A percentile compares a stretch with the other conserved stretches of the same genome.
phyloP scores from a whole-genome alignment of 768 basidiomycete species.

The Fibroporia radiculosa region DNA sequence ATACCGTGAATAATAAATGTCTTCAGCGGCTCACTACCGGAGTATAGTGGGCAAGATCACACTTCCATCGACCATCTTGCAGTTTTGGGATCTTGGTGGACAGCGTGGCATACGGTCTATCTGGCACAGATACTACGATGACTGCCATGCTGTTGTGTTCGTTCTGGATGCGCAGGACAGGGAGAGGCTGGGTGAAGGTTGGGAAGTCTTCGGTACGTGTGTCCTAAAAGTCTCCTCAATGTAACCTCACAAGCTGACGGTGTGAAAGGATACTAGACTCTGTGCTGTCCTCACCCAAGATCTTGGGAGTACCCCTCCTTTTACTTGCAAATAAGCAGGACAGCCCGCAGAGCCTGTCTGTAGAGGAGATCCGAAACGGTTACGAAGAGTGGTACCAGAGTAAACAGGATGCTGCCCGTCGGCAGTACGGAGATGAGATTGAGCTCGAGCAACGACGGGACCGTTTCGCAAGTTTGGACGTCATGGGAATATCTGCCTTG shows the following conservation, averaged over 20 bases:
- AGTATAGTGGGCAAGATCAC: slow-evolving; percentile 82
- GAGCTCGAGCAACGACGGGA: slow-evolving; percentile 23
- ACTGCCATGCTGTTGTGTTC: slow-evolving; percentile 95
- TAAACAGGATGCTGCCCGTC: slow-evolving; percentile 59
- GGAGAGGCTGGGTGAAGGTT: slow-evolving; percentile 85
- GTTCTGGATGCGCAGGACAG: slow-evolving; percentile 91
- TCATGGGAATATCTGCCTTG: slow-evolving; percentile 84
- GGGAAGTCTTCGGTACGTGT: slow-evolving; percentile 90
- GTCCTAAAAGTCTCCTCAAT: not conserved
- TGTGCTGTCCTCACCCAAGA: slow-evolving; percentile 83
- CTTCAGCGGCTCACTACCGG: not conserved
- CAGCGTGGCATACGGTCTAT: slow-evolving; percentile 91
- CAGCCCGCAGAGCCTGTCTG: slow-evolving; percentile 66
- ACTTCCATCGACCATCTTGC: slow-evolving; percentile 87
- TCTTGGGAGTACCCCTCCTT: slow-evolving; percentile 82
- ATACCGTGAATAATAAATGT: slow-evolving; percentile 4
- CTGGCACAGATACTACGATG: slow-evolving; percentile 92
- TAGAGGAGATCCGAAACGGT: slow-evolving; percentile 84
- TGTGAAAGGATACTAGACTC: slow-evolving; percentile 43
- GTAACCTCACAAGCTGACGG: slow-evolving; percentile 7
- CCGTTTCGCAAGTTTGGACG: slow-evolving; percentile 44
- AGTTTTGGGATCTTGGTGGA: slow-evolving; percentile 97
- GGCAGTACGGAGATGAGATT: slow-evolving; percentile 33
- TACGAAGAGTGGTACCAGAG: slow-evolving; percentile 84
- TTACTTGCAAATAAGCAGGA: slow-evolving; percentile 98